Evolutionary conservation across 2,329 filamentous ascomycete species (phyloP).

Genomic region (Bipolaris zeicola): DNA sequence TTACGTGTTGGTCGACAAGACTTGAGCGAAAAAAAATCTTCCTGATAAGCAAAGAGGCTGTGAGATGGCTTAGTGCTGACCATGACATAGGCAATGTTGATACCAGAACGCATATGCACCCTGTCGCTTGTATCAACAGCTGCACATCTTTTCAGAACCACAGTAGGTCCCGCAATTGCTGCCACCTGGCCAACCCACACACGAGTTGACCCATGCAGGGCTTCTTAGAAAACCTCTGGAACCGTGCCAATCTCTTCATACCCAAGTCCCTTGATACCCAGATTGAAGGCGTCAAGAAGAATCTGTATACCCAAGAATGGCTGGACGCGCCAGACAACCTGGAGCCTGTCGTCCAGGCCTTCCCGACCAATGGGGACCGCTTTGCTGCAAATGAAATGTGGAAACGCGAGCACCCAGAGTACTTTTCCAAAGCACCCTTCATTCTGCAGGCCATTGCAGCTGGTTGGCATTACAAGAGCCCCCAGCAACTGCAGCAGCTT

Average conservation of each 20-base stretch:
- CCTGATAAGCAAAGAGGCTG: background rate
- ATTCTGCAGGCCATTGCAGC: slow-evolving; percentile 78
- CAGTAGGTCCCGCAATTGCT: slow-evolving; percentile 30
- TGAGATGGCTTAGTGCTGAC: slow-evolving; percentile 1
- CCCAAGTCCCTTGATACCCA: slow-evolving; percentile 73
- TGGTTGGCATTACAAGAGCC: slow-evolving; percentile 77
- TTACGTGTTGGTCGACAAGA: slow-evolving; percentile 1
- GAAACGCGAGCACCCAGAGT: slow-evolving; percentile 67
- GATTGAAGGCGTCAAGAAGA: slow-evolving; percentile 66
- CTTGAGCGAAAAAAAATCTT: background rate
- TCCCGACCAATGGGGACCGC: slow-evolving; percentile 78
- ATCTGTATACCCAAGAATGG: slow-evolving; percentile 70
- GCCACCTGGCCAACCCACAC: background rate
- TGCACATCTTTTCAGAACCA: slow-evolving; percentile 54
- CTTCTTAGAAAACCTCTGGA: slow-evolving; percentile 66
- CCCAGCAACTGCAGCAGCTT: slow-evolving; percentile 68
- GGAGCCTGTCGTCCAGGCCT: slow-evolving; percentile 55
- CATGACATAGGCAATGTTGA: slow-evolving; percentile 46
- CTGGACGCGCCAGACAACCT: slow-evolving; percentile 64
- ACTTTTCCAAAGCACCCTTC: slow-evolving; percentile 71
- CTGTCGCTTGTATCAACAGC: slow-evolving; percentile 58
- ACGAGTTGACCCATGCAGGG: slow-evolving; percentile 52
- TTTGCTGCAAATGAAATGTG: slow-evolving; percentile 79
- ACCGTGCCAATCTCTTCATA: slow-evolving; percentile 63
- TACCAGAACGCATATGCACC: slow-evolving; percentile 56